phyloP scores from a whole-genome alignment of 139 green algal genomes.

The Micromonas pusilla region DNA sequence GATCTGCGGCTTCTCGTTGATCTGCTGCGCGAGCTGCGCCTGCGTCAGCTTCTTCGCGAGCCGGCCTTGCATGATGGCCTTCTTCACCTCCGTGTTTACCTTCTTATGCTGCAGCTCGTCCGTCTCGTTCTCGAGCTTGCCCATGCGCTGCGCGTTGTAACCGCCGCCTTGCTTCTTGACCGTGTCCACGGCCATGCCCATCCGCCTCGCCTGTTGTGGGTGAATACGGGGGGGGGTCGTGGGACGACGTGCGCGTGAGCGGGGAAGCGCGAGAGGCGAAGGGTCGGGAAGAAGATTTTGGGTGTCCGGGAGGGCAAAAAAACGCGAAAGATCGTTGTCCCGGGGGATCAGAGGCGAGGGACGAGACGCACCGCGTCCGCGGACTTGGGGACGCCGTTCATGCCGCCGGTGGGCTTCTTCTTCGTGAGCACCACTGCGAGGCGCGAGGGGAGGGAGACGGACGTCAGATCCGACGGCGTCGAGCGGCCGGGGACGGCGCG shows the following conservation, averaged over 20 bases:
- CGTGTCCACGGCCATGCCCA: constrained; percentile 7
- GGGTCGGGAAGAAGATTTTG: too few species aligned
- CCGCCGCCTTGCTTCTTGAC: constrained; percentile 14
- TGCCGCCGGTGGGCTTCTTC: neutral
- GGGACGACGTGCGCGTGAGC: too few species aligned
- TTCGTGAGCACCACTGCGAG: neutral
- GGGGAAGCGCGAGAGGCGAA: too few species aligned
- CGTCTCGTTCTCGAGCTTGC: constrained; percentile 48
- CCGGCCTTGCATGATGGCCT: constrained; percentile 79
- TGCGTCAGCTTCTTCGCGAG: constrained; percentile 96
- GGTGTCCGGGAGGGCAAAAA: too few species aligned
- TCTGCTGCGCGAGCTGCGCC: constrained; percentile 77
- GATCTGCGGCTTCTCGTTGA: constrained; percentile 94
- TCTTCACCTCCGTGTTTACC: constrained; percentile 89
- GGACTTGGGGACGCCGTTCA: neutral
- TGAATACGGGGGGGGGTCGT: too few species aligned
- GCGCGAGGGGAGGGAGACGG: neutral
- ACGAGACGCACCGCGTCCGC: neutral
- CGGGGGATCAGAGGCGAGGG: neutral
- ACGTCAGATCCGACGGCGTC: neutral
- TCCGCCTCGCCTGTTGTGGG: neutral
- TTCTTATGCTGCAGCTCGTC: constrained; percentile 50
- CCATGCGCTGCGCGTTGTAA: constrained; percentile 19
- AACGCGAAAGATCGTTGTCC: too few species aligned
- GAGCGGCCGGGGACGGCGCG: neutral